phyloP scores from a whole-genome alignment of 2,329 filamentous ascomycete genomes.

The Sporothrix sp. region DNA sequence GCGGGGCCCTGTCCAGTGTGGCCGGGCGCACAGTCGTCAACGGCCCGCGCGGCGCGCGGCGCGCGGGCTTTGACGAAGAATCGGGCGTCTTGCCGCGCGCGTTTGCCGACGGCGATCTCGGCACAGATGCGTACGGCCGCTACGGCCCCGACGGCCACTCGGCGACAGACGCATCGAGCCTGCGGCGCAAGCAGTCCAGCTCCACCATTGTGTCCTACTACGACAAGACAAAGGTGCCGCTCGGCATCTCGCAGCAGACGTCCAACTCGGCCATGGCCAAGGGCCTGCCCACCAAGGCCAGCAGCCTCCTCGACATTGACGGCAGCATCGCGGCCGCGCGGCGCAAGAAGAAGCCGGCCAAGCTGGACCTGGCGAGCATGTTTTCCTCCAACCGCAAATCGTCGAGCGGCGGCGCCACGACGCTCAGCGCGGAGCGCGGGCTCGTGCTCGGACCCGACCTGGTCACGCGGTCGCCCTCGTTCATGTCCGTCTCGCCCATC shows the following conservation, averaged over 20 bases:
- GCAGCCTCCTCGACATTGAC: conserved; percentile 34
- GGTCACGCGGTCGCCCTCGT: conserved; percentile 33
- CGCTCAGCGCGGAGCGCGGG: conserved; percentile 11
- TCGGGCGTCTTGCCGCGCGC: conserved; percentile 34
- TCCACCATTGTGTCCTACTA: conserved; percentile 50
- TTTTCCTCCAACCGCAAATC: conserved; percentile 26
- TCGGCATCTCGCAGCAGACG: conserved; percentile 50
- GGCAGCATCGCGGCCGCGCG: conserved; percentile 22
- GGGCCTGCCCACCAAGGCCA: conserved; percentile 40
- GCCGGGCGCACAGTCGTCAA: conserved; percentile 21
- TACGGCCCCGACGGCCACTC: conserved; percentile 17
- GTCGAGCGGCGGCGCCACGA: conserved; percentile 21
- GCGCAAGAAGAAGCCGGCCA: conserved; percentile 38
- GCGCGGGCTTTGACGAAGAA: conserved; percentile 35
- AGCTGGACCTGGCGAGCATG: conserved; percentile 39
- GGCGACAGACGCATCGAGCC: conserved; percentile 33
- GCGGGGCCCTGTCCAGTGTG: conserved; percentile 19
- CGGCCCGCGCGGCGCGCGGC: conserved; percentile 18
- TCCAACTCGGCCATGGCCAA: conserved; percentile 50
- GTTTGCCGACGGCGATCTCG: conserved; percentile 14
- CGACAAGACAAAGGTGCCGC: conserved; percentile 45
- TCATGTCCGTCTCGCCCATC: conserved; percentile 28
- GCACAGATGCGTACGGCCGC: conserved; percentile 16
- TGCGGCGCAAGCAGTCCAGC: conserved; percentile 41
- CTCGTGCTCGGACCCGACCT: conserved; percentile 30